Conservation (phyloP, 108 stramenopile genomes). For the Cyclotella sp. region DNA sequence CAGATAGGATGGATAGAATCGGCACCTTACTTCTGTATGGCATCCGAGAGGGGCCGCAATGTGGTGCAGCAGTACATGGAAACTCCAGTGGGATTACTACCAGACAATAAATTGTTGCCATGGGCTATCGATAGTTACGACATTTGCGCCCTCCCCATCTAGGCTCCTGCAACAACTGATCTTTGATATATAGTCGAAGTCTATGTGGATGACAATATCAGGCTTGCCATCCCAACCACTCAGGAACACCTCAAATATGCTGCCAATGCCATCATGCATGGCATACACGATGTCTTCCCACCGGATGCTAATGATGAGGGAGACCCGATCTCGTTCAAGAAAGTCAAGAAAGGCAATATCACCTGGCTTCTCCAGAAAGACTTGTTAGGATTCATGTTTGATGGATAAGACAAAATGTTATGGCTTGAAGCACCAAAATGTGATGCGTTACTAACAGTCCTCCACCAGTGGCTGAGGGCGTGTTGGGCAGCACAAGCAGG, state of each 20-base stretch:
- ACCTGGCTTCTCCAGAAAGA: not conserved
- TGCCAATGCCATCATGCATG: not conserved
- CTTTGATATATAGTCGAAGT: conserved; percentile 11
- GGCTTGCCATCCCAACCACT: not conserved
- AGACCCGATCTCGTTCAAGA: conserved; percentile 41
- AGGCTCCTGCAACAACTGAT: not conserved
- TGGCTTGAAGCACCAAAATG: not conserved
- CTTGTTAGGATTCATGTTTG: not conserved
- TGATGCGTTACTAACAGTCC: not conserved
- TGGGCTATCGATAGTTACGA: not conserved
- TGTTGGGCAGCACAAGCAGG: not conserved
- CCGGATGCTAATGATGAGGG: not conserved
- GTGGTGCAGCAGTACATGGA: conserved; percentile 13
- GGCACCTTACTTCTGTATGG: conserved; percentile 2
- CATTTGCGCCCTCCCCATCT: too few species aligned
- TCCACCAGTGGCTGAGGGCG: not conserved
- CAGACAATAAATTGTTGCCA: not conserved
- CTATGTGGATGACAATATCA: conserved; percentile 31
- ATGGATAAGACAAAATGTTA: not conserved
- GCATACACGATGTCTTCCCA: conserved; percentile 30
- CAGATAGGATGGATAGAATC: conserved; percentile 18
- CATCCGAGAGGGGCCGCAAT: conserved; percentile 34
- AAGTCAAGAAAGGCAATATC: not conserved
- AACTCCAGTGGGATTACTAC: not conserved
- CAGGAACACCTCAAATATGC: not conserved